Evolutionary conservation across 2,329 filamentous ascomycete species (phyloP).

Genomic region (Fusarium gaditjirri): DNA sequence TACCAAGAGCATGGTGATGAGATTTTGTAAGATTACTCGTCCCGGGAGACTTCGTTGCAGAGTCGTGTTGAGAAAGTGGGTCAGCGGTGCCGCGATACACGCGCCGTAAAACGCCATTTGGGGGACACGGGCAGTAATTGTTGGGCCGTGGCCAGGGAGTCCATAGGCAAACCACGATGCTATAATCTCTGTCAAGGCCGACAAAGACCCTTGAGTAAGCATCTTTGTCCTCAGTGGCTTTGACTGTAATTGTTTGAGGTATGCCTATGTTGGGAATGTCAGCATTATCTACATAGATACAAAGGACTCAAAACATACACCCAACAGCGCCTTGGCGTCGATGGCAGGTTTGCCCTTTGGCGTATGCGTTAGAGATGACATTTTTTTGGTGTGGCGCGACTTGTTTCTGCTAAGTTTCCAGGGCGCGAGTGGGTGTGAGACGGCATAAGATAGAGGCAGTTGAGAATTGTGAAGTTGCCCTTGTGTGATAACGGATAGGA

Average conservation of each 20-base stretch:
- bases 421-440: background rate
- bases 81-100: constrained; percentile 16
- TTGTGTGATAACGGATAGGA: constrained; percentile 9
- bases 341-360: background rate
- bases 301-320: background rate
- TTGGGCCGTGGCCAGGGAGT: constrained; percentile 14
- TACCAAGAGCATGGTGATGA: constrained; percentile 11
- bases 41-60: constrained; percentile 4
- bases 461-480: background rate
- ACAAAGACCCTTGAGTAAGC: constrained; percentile 7
- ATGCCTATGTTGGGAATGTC: background rate
- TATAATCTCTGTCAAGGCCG: constrained; percentile 18
- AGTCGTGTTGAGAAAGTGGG: constrained; percentile 12
- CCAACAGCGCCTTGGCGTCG: constrained; percentile 9
- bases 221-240: constrained; percentile 23
- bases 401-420: background rate
- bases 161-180: constrained; percentile 14
- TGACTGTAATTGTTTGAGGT: constrained; percentile 18
- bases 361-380: background rate
- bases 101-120: constrained; percentile 29
- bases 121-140: constrained; percentile 19
- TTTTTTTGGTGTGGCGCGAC: background rate
- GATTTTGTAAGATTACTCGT: background rate
- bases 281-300: background rate
- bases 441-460: background rate